phyloP scores from a whole-genome alignment of 2,329 filamentous ascomycete genomes.

The Knufia fluminis region DNA sequence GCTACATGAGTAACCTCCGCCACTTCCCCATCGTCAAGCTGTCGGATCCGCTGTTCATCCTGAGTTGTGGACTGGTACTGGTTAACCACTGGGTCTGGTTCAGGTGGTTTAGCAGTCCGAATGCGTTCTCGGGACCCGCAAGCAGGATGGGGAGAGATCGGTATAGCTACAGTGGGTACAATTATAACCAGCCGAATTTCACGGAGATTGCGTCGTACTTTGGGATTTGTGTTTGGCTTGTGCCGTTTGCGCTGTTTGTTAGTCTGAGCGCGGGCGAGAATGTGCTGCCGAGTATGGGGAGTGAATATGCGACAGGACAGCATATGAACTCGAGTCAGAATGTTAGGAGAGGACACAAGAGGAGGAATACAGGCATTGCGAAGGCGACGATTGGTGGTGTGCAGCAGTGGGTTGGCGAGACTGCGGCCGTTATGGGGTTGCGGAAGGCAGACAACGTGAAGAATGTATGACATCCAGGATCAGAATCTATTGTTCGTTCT shows the following conservation, averaged over 20 bases:
- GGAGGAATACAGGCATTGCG: conserved; percentile 50
- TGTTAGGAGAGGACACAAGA: conserved; percentile 30
- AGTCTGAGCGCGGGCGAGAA: conserved; percentile 91
- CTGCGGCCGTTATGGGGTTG: conserved; percentile 52
- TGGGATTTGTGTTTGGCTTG: conserved; percentile 90
- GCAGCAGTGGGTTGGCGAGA: conserved; percentile 53
- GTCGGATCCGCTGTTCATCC: conserved; percentile 74
- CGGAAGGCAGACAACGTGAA: conserved; percentile 52
- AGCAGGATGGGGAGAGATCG: conserved; percentile 3
- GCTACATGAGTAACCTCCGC: conserved; percentile 82
- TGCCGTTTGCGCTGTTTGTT: conserved; percentile 91
- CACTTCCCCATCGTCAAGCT: conserved; percentile 71
- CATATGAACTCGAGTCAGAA: conserved; percentile 14
- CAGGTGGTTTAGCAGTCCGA: conserved; percentile 67
- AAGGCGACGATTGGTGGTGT: conserved; percentile 53
- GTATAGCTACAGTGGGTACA: conserved; percentile 37
- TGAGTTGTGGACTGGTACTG: conserved; percentile 76
- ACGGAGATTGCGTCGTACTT: conserved; percentile 95
- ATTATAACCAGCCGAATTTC: conserved; percentile 60
- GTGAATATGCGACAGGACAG: conserved; percentile 56
- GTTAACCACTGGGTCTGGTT: conserved; percentile 96
- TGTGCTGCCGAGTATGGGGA: conserved; percentile 84
- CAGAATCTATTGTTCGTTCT: too few species aligned
- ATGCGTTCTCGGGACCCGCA: conserved; percentile 33
- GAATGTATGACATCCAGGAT: conserved; percentile 25